A percentile compares a stretch with the other conserved stretches of the same genome.
Evolutionary conservation across 495 filamentous ascomycete species (phyloP).

Genomic region (Aspergillus avenaceus): DNA sequence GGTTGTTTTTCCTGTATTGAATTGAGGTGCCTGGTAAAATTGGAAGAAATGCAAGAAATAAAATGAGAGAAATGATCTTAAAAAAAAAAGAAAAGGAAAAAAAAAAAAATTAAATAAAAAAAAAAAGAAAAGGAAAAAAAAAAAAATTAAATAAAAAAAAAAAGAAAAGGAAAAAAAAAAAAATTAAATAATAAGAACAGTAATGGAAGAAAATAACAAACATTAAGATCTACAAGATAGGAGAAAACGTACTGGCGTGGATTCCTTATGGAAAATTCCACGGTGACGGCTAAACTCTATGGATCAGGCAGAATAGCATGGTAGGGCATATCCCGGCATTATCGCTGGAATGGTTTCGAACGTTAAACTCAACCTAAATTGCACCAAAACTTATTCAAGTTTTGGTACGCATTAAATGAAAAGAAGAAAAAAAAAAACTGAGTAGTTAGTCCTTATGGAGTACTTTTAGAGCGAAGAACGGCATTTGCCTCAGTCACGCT

Average conservation of each 20-base stretch:
- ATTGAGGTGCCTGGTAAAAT: too few species aligned
- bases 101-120: not conserved
- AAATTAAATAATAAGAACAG: not conserved
- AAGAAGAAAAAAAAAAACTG: too few species aligned
- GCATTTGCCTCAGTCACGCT: too few species aligned
- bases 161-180: not conserved
- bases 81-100: not conserved
- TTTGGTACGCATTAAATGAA: too few species aligned
- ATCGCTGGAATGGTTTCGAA: not conserved
- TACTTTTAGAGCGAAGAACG: too few species aligned
- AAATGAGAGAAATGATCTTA: too few species aligned
- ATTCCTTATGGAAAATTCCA: not conserved
- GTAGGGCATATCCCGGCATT: too few species aligned
- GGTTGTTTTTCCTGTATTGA: too few species aligned
- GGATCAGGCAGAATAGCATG: too few species aligned
- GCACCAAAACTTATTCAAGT: too few species aligned
- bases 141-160: not conserved
- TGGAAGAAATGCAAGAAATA: too few species aligned
- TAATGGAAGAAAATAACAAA: not conserved
- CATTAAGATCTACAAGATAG: not conserved
- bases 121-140: not conserved
- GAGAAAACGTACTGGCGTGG: not conserved
- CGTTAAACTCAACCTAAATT: constrained; percentile 2
- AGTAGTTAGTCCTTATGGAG: too few species aligned
- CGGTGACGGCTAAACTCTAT: not conserved